These are phyloP conservation scores for Nothomitra cinnamomea DNA, from an alignment of 2,329 filamentous ascomycete genomes.

Conservation along the genomic window DNA sequence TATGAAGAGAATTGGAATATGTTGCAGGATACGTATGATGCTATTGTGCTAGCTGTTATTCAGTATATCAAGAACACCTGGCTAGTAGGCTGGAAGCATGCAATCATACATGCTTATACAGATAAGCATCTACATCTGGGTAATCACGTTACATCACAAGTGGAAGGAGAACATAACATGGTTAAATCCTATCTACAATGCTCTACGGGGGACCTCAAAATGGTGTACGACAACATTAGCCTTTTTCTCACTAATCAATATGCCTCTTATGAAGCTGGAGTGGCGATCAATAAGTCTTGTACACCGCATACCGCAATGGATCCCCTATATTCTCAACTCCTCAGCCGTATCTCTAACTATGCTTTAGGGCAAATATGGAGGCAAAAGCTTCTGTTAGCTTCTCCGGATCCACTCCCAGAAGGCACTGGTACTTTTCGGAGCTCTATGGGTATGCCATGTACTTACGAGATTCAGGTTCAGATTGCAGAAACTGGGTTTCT, in stretches of 20 bases:
- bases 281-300: not conserved
- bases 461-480: not conserved
- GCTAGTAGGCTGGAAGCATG: not conserved
- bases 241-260: not conserved
- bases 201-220: too few relatives aligned
- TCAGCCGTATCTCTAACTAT: too few relatives aligned
- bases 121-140: too few relatives aligned
- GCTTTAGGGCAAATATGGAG: too few relatives aligned
- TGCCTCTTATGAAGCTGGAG: not conserved
- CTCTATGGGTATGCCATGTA: not conserved
- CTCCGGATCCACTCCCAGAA: too few relatives aligned
- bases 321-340: too few relatives aligned
- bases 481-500: not conserved
- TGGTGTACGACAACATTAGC: too few relatives aligned
- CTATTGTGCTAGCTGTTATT: not conserved
- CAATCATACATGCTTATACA: too few relatives aligned
- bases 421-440: too few relatives aligned
- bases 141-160: too few relatives aligned
- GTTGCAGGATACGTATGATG: not conserved
- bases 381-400: too few relatives aligned
- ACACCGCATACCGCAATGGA: not conserved
- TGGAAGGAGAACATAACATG: not conserved
- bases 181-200: too few relatives aligned
- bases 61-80: not conserved
- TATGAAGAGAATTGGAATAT: not conserved